These are phyloP conservation scores for Gyromitra esculenta DNA, from an alignment of 2,329 filamentous ascomycete species.

Conservation along the genomic window DNA sequence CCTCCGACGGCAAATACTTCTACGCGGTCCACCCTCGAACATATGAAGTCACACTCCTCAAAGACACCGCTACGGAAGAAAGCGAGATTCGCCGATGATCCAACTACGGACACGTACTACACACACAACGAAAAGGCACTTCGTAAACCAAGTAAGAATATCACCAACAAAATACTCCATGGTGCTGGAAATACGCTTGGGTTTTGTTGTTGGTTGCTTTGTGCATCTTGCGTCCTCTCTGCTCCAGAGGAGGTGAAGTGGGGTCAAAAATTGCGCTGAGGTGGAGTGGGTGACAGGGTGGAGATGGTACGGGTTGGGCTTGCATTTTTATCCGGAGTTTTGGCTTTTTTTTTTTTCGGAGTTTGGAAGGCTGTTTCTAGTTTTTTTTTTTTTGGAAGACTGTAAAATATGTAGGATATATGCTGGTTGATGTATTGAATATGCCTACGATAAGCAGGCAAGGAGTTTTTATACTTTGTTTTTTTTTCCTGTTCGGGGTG, in stretches of 20 bases:
- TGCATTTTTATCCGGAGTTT: conserved; percentile 31
- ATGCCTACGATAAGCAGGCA: not conserved
- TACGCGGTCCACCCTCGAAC: conserved; percentile 39
- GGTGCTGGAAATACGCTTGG: conserved; percentile 38
- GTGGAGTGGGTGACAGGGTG: not conserved
- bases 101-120: conserved; percentile 43
- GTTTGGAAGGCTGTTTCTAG: conserved; percentile 25
- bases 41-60: conserved; percentile 37
- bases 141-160: conserved; percentile 44
- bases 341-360: not conserved
- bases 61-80: conserved; percentile 41
- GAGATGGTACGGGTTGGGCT: not conserved
- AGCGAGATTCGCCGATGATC: conserved; percentile 44
- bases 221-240: conserved; percentile 47
- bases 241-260: conserved; percentile 39
- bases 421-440: conserved; percentile 10
- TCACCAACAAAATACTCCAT: conserved; percentile 45
- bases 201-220: conserved; percentile 50
- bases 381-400: not conserved
- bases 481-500: not conserved
- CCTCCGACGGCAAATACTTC: conserved; percentile 33
- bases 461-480: conserved; percentile 21
- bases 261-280: conserved; percentile 29
- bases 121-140: conserved; percentile 41
- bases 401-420: conserved; percentile 41